Conservation (phyloP, 345 rosid species). For the Sonneratia caseolaris region DNA sequence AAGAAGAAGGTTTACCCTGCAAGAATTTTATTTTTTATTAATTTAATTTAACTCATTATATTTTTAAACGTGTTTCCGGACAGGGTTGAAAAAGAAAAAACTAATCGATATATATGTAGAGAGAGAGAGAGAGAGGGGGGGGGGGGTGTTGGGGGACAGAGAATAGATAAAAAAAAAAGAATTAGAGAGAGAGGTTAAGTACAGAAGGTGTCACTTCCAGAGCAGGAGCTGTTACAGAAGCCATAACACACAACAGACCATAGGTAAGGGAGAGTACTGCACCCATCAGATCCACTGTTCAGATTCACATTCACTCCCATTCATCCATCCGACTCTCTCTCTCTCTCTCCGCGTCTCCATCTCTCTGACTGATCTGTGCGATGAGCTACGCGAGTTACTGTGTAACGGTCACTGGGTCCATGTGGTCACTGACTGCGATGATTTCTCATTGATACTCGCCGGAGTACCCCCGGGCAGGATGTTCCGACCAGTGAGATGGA, state of each 20-base stretch:
- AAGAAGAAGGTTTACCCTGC: too few species aligned
- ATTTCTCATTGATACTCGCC: conserved; percentile 9
- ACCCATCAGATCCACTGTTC: conserved; percentile 39
- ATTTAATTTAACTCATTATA: too few species aligned
- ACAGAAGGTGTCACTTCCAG: conserved; percentile 1
- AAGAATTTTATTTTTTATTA: too few species aligned
- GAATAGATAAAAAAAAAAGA: background rate
- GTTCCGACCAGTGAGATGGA: conserved; percentile 80
- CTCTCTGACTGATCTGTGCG: background rate
- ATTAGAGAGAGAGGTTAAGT: background rate
- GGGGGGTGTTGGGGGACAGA: too few species aligned
- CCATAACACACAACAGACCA: background rate
- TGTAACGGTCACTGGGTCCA: conserved; percentile 3
- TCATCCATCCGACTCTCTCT: background rate
- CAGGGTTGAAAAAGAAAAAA: too few species aligned
- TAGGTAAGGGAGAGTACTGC: background rate
- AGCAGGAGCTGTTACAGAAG: background rate
- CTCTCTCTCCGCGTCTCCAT: background rate
- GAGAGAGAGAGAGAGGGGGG: too few species aligned
- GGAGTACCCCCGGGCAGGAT: conserved; percentile 35
- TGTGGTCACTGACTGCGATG: conserved; percentile 20
- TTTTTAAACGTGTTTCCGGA: too few species aligned
- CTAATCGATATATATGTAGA: too few species aligned
- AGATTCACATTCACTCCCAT: conserved; percentile 3
- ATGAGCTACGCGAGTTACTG: background rate